Base-by-base conservation (phyloP, 2,329 filamentous ascomycete genomes). In the Aschersonia sp. region DNA sequence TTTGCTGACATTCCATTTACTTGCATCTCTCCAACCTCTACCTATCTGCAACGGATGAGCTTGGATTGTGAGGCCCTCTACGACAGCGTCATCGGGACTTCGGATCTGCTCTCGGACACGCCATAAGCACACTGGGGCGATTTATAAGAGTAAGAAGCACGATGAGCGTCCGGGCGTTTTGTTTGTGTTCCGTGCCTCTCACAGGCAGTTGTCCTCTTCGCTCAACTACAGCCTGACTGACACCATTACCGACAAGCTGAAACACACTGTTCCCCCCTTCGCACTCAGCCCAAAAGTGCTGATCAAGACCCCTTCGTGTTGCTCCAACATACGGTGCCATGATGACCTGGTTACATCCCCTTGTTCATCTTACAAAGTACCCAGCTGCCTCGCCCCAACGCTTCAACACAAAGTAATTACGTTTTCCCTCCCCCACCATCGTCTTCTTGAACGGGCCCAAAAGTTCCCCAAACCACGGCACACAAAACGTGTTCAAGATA, bases 91-190 rank as follows among this genome's bases (percentile, higher is more conserved):
- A 57, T 65, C 31, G 73, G 72, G 60, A 75, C 31, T 56, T 75
- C 47, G 74, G 71, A 30, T 73, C 71, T 28, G 73, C 73, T 3
- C 60, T 77, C 5, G 74, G 74, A 31, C 73, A 77, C 53, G 68
- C 72, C 28, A 71, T 76, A 66, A 44, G 67, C 71, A 45, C 70
- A 70, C 48, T 77, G 72, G 73, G 72, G 72, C 0, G 66, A 71
- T 40, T 46, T 59, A 45, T 55, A 50, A 4, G 54, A 58, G 38
- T 58, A 51, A 55, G 20, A 20, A 20, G 20, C 20, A 20, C 20
- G 20, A 20, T 20, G 20, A 20, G 20, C 20, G 20, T 20, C 20
- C 20, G 20, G 20, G 20, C 20, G 20, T 20, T 20, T 20, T 20
- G 20, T 20, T 20, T 20, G 20, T 20, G 20, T 20, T 20, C 20